These are phyloP conservation scores for Didymella pinodella DNA, from an alignment of 2,329 filamentous ascomycete species.

Conservation along the genomic window DNA sequence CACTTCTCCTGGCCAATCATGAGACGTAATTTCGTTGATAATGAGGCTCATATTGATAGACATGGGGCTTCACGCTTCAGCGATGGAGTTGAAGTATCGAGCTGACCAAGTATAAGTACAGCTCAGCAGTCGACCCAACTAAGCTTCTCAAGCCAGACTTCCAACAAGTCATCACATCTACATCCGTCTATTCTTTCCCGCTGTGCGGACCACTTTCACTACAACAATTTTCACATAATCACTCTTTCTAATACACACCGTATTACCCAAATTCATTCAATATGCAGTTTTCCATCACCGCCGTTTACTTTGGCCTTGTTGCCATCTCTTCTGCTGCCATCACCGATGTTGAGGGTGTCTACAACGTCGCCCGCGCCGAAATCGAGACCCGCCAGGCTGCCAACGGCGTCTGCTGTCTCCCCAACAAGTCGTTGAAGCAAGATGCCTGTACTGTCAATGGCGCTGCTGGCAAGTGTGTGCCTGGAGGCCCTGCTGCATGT, in stretches of 20 bases:
- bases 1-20: not conserved
- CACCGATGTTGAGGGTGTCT: conserved; percentile 28
- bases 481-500: conserved; percentile 24
- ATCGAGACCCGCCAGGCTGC: conserved; percentile 26
- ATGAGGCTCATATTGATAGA: not conserved
- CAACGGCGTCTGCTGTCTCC: conserved; percentile 28
- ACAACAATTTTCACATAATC: conserved; percentile 15
- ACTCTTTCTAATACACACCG: not conserved
- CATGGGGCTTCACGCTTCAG: not conserved
- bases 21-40: not conserved
- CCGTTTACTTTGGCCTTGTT: conserved; percentile 28
- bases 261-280: not conserved
- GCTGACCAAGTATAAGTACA: not conserved
- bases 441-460: conserved; percentile 30
- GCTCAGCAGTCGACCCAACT: conserved; percentile 1
- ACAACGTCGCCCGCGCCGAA: conserved; percentile 18
- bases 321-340: conserved; percentile 30
- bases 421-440: conserved; percentile 25
- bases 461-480: conserved; percentile 29
- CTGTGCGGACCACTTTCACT: conserved; percentile 30
- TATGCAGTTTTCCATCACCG: not conserved
- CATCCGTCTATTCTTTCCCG: conserved; percentile 24
- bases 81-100: not conserved
- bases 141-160: conserved; percentile 25
- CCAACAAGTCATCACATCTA: conserved; percentile 22